Evolutionary conservation across 2,329 filamentous ascomycete genomes (phyloP), one percentile per base, ranked within the genome.

Genomic region (Exophiala aquamarina): DNA sequence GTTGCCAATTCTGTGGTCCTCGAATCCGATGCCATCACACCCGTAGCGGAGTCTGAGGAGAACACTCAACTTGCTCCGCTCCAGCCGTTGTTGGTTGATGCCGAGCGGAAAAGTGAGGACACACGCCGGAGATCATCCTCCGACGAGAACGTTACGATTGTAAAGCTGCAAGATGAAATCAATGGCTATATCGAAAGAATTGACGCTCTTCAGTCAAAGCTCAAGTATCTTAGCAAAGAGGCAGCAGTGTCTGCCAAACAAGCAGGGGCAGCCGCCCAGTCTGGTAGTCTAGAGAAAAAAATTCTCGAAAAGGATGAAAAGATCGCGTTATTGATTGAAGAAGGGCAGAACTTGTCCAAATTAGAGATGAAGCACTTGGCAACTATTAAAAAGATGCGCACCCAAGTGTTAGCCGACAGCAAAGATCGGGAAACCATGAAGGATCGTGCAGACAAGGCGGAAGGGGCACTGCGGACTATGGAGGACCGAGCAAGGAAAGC

Each of bases 231-330:
- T 10, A 84, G 91, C 2, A 86, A 86, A 52, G 87, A 91, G 61
- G 84, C 87, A 10, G 81, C 86, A 0, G 85, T 91, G 23, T 76
- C 84, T 1, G 89, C 93, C 1, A 86, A 84, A 61, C 81, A 82
- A 56, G 78, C 83, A 5, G 83, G 81, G 2, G 70, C 77, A n/a
- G 71, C 76, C 18, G 82, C 86, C 1, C 71, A 79, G 2, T 63
- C 79, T 0, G 86, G 86, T 4, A 87, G 83, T 46, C 47, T 75
- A 2, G 87, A 95, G 56, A 88, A 85, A 65, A 90, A 87, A 62
- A 66, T 97, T 11, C 87, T 89, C 1, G 90, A 95, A 61, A 95
- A 90, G 63, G 91, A 97, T 59, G 84, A 92, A 59, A 88, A 88
- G 64, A 94, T 97, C 60, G 89, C 91, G 2, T 72, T 91, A 37